phyloP scores from a whole-genome alignment of 331 rosid species.

The Telfairia occidentalis region DNA sequence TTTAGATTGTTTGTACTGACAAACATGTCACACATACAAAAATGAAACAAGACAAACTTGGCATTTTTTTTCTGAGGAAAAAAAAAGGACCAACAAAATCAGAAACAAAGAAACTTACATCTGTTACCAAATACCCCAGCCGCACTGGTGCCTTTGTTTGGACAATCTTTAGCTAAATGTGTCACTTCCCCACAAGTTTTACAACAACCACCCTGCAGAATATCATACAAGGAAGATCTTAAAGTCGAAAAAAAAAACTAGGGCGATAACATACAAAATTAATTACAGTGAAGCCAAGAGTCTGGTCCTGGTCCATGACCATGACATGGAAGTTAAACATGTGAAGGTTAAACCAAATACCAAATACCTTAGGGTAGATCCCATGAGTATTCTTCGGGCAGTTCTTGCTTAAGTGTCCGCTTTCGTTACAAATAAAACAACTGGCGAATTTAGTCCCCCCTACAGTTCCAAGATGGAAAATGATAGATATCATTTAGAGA shows the following conservation, averaged over 20 bases:
- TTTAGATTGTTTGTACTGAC: not conserved
- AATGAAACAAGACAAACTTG: not conserved
- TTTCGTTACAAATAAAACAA: slow-evolving; percentile 76
- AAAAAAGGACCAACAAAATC: not conserved
- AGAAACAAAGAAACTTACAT: slow-evolving; percentile 31
- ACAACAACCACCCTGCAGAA: slow-evolving; percentile 79
- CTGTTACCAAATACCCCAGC: slow-evolving; percentile 11
- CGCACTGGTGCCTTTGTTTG: slow-evolving; percentile 44
- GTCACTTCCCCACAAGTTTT: slow-evolving; percentile 88
- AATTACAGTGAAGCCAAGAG: not conserved
- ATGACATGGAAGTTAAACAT: not conserved
- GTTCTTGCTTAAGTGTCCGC: slow-evolving; percentile 83
- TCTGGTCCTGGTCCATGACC: not conserved
- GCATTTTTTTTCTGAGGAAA: not conserved
- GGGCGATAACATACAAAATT: not conserved
- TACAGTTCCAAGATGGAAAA: slow-evolving; percentile 28
- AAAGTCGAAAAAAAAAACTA: not conserved
- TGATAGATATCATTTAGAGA: not conserved
- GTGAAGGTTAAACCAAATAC: not conserved
- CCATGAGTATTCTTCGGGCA: slow-evolving; percentile 85
- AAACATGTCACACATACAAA: slow-evolving; percentile 4
- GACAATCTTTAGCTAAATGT: slow-evolving; percentile 90
- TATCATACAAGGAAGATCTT: not conserved
- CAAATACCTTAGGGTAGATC: slow-evolving; percentile 78
- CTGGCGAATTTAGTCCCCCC: slow-evolving; percentile 87